Evolutionary conservation across 345 rosid species (phyloP), one percentile per base, ranked within the genome.

Genomic region (Boechera divaricarpa): DNA sequence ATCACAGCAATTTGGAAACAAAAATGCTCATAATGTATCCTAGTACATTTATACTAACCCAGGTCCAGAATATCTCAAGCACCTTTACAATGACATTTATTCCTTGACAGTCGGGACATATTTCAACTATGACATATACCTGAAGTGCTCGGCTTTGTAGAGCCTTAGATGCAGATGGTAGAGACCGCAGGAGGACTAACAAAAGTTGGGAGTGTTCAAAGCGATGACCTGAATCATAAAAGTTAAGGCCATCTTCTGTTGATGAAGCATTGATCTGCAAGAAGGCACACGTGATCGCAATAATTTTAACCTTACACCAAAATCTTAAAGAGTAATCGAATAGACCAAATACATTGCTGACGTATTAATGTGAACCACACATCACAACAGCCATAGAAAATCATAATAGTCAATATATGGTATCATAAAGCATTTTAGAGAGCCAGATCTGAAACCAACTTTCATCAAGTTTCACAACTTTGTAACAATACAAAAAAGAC

Each of bases 221-320:
- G 67, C 91, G 90, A 69, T 91, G 97, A 78, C 96, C 94, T 83
- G 96, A 91, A 84, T 91, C 98, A 75, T 89, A 90, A 82, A 91
- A 90, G 84, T 91, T 91, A 75, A 93, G 86, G 73, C 88, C 92
- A 82, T 96, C 94, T 73, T 91, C 98, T 35, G 94, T 82, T 76
- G 98, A 90, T 73, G 99, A 87, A 77, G 96, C 96, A 83, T 96
- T 96, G 55, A 96, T 90, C 99, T 96, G 96, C 77, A 86, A 75
- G 62, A 49, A 66, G 74, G 67, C 41, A 74, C 71, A 70, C 16
- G 29, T 15, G 73, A 45, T 33, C 24, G 4, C 29, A 33, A 49
- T 59, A 5, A 42, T 29, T 59, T 29, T 51, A 72, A 66, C 57
- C 38, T 58, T 62, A 51, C 31, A 55, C 55, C 49, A 72, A 41